A percentile compares a stretch with the other conserved stretches of the same genome.
Conservation (phyloP, 768 basidiomycete genomes). For the Mycena olivaceomarginata region DNA sequence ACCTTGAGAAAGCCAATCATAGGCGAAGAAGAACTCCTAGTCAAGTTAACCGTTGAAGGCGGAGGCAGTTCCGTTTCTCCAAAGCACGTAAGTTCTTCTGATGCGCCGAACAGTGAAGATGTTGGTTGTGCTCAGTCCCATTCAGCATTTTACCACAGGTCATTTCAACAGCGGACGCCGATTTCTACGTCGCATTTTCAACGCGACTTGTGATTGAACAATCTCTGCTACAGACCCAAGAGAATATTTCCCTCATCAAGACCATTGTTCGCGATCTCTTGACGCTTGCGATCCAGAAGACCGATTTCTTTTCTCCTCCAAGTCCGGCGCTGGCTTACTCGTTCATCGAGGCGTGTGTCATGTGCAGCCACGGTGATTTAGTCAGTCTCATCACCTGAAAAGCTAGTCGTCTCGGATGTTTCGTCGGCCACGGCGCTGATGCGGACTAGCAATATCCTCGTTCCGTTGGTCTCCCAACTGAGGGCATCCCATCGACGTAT, state of each 20-base stretch:
- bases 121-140: not conserved
- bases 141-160: conserved; percentile 22
- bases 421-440: not conserved
- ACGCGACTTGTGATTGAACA: conserved; percentile 4
- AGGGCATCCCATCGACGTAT: conserved; percentile 1
- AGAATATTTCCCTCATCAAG: not conserved
- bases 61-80: conserved; percentile 24
- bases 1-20: conserved; percentile 7
- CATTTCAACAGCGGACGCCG: conserved; percentile 12
- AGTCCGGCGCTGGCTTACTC: conserved; percentile 6
- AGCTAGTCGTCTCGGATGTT: not conserved
- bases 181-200: conserved; percentile 16
- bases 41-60: conserved; percentile 14
- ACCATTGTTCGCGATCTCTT: conserved; percentile 17
- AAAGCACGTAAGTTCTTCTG: conserved; percentile 11
- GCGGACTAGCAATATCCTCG: not conserved
- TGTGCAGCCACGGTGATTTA: conserved; percentile 7
- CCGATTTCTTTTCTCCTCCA: conserved; percentile 11
- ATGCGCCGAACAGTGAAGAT: not conserved
- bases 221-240: conserved; percentile 16
- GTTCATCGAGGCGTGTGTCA: conserved; percentile 26
- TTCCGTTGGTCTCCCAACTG: conserved; percentile 14
- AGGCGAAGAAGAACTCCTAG: conserved; percentile 21
- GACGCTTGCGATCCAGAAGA: conserved; percentile 9
- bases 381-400: conserved; percentile 8